Evolutionary conservation across 495 filamentous ascomycete genomes (phyloP).

Genomic region (Saxophila tyrrhenica): DNA sequence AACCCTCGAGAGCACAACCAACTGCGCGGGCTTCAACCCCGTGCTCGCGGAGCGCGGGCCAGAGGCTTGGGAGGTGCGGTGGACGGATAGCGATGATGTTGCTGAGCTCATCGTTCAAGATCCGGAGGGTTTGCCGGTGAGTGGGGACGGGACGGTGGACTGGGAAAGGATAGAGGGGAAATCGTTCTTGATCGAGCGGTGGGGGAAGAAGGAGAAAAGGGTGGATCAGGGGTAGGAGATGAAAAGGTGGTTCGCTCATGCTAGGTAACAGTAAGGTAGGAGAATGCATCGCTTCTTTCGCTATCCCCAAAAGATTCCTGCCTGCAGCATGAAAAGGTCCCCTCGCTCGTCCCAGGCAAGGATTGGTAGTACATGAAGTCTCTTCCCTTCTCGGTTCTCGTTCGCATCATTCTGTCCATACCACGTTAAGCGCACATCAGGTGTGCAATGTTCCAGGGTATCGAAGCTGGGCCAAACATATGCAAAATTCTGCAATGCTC

Average conservation of each 20-base stretch:
- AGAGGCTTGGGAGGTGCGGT: neutral
- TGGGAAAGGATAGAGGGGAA: neutral
- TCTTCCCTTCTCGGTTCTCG: neutral
- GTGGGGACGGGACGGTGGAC: neutral
- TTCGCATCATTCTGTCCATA: neutral
- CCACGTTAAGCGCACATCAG: neutral
- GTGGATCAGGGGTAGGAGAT: neutral
- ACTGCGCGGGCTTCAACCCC: neutral
- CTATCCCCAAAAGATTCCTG: too few species aligned
- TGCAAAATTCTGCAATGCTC: too few species aligned
- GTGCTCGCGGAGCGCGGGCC: neutral
- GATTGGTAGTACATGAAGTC: neutral
- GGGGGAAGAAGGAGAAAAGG: conserved; percentile 1
- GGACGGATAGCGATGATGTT: neutral
- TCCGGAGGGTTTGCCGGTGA: neutral
- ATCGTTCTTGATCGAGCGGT: neutral
- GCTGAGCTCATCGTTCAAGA: neutral
- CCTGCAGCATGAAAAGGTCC: too few species aligned
- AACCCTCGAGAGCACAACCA: neutral
- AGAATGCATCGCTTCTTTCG: neutral
- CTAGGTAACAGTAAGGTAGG: neutral
- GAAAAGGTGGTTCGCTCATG: neutral
- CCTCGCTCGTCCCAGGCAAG: neutral
- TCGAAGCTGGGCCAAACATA: too few species aligned
- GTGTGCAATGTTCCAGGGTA: neutral